Base-by-base conservation (phyloP, 768 basidiomycete genomes). In the Macrolepiota albuminosa region DNA sequence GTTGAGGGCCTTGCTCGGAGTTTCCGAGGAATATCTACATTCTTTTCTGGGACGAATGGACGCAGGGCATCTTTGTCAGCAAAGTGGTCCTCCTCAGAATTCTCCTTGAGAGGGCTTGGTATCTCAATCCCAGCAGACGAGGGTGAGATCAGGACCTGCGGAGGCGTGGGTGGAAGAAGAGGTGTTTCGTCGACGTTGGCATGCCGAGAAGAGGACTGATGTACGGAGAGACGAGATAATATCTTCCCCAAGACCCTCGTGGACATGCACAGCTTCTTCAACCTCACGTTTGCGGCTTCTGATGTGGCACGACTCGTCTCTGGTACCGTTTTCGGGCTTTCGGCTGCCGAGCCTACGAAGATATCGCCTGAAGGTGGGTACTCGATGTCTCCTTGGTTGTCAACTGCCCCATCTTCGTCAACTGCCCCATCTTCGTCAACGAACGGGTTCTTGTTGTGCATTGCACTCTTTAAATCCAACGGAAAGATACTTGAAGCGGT, bases 211-310 rank as follows among this genome's bases (percentile, higher is more conserved):
- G 52, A 46, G n/a, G 60, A 56, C 14, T 58, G 59, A 46, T 57
- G 64, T 18, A 54, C 16, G 11, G 61, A 60, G 10, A 64, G 47
- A 14, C 66, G 63, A 36, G 64, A 61, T 2, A 69, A 34, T 60
- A 69, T 61, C 24, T 58, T 64, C 21, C 64, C 61, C 9, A 67
- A 47, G 9, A 65, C 54, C 29, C 37, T 63, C 11, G 62, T 29
- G 7, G 62, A 61, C 57, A 54, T 56, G 7, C 58, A 55, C 10
- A 60, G 29, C 36, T 61, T 64, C 51, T 54, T 59, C 8, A 54
- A 39, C 36, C 46, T 64, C 14, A 21, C 26, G 0, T 57, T 57
- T 21, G 49, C 34, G 31, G 43, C n/a, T 31, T 61, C 45, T 6
- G 54, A 58, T 11, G 26, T 14, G 4, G 24, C 14, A 53, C 29